phyloP scores from a whole-genome alignment of 345 rosid genomes.

The Hibiscus mutabilis region DNA sequence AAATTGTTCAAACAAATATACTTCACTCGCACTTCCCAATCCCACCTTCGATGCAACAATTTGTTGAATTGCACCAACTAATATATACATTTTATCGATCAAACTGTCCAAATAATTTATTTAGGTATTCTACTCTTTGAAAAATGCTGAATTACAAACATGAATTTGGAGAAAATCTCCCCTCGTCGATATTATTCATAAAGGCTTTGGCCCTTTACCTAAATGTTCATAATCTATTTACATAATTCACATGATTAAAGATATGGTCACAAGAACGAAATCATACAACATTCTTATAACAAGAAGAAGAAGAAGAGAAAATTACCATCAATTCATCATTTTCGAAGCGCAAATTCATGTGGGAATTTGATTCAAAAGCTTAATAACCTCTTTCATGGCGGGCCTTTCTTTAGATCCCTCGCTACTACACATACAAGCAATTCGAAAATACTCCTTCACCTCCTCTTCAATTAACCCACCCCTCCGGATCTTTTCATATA shows the following conservation, averaged over 20 bases:
- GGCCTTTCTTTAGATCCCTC: constrained; percentile 47
- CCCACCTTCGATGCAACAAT: too few species aligned
- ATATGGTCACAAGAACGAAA: not conserved
- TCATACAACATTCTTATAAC: not conserved
- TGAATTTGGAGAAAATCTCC: too few species aligned
- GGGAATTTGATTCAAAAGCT: constrained; percentile 15
- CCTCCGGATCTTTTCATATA: constrained; percentile 22
- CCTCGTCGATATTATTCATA: too few species aligned
- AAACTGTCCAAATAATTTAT: too few species aligned
- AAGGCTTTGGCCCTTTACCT: too few species aligned
- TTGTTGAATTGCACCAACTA: too few species aligned
- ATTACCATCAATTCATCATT: not conserved
- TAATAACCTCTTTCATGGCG: constrained; percentile 39
- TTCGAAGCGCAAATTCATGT: not conserved
- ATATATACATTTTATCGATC: too few species aligned
- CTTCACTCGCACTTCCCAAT: too few species aligned
- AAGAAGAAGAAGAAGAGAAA: not conserved
- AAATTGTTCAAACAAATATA: too few species aligned
- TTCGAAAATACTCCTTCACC: constrained; percentile 48
- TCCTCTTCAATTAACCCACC: constrained; percentile 20
- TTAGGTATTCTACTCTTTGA: too few species aligned
- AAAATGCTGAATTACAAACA: too few species aligned
- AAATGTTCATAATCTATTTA: too few species aligned
- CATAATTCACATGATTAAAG: not conserved
- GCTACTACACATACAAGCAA: constrained; percentile 48